Conservation (phyloP, 768 basidiomycete species). For the Tylopilus vinaceipallidus region DNA sequence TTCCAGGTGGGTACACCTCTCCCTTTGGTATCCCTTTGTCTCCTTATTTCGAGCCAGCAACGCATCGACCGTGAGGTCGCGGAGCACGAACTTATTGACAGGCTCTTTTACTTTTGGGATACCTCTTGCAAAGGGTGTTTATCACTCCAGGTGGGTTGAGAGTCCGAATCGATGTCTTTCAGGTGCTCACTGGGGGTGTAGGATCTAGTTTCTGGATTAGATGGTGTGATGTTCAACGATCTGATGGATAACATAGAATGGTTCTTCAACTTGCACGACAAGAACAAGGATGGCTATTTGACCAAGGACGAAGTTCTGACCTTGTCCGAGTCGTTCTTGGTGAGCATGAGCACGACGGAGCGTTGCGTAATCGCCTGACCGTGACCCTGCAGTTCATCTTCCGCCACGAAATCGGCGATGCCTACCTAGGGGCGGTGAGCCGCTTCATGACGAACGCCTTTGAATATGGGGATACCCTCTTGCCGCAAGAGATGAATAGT, state of each 20-base stretch:
- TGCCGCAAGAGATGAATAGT: constrained; percentile 43
- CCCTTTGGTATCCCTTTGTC: not conserved
- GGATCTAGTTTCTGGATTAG: constrained; percentile 87
- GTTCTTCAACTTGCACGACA: constrained; percentile 96
- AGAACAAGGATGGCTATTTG: constrained; percentile 92
- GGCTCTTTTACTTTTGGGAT: constrained; percentile 96
- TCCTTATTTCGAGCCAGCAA: constrained; percentile 47
- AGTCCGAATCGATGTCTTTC: not conserved
- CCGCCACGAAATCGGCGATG: constrained; percentile 94
- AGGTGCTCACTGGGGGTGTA: constrained; percentile 32
- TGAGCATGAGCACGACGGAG: constrained; percentile 30
- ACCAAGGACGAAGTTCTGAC: constrained; percentile 97
- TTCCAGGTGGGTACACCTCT: constrained; percentile 59
- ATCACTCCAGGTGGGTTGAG: constrained; percentile 72
- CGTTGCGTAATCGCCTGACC: constrained; percentile 1
- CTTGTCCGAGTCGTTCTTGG: constrained; percentile 90
- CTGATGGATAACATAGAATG: constrained; percentile 99
- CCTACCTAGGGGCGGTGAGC: constrained; percentile 93
- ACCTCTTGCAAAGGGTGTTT: constrained; percentile 74
- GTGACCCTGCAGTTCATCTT: constrained; percentile 82
- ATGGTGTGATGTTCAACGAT: constrained; percentile 93
- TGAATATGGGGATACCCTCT: constrained; percentile 94
- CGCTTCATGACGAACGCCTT: constrained; percentile 98
- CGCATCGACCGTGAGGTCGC: constrained; percentile 87
- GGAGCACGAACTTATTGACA: constrained; percentile 93